A percentile compares a stretch with the other conserved stretches of the same genome.
These are phyloP conservation scores for Santalum album DNA, from an alignment of 164 flowering plant species.

Conservation along the genomic window DNA sequence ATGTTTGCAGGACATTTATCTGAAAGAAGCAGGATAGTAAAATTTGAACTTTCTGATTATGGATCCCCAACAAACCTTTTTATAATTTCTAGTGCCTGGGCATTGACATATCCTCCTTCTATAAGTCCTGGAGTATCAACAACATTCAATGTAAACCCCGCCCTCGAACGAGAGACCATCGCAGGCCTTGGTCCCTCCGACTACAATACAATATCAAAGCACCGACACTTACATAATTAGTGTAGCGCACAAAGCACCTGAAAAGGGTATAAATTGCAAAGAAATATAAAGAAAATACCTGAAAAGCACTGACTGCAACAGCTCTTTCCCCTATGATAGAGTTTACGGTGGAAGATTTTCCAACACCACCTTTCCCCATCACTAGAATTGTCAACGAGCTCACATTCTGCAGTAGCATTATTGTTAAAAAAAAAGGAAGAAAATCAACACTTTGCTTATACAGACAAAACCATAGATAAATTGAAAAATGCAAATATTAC, in stretches of 20 bases:
- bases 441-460: neutral
- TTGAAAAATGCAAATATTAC: neutral
- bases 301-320: slow-evolving; percentile 77
- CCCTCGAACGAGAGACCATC: slow-evolving; percentile 65
- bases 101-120: slow-evolving; percentile 90
- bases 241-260: neutral
- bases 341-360: slow-evolving; percentile 92
- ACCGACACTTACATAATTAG: neutral
- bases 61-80: slow-evolving; percentile 49
- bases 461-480: neutral
- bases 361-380: slow-evolving; percentile 98
- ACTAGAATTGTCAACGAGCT: slow-evolving; percentile 80
- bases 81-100: slow-evolving; percentile 66
- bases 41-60: neutral
- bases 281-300: slow-evolving; percentile 33
- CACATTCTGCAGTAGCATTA: slow-evolving; percentile 44
- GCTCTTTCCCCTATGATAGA: slow-evolving; percentile 86
- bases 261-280: neutral
- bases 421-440: too few species aligned
- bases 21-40: neutral
- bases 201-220: slow-evolving; percentile 22
- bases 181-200: slow-evolving; percentile 76
- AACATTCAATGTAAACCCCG: slow-evolving; percentile 74
- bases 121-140: slow-evolving; percentile 95
- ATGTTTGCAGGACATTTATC: too few species aligned